A percentile compares a stretch with the other conserved stretches of the same genome.
Conservation (phyloP, 2,329 filamentous ascomycete genomes). For the Talaromyces atroroseus region DNA sequence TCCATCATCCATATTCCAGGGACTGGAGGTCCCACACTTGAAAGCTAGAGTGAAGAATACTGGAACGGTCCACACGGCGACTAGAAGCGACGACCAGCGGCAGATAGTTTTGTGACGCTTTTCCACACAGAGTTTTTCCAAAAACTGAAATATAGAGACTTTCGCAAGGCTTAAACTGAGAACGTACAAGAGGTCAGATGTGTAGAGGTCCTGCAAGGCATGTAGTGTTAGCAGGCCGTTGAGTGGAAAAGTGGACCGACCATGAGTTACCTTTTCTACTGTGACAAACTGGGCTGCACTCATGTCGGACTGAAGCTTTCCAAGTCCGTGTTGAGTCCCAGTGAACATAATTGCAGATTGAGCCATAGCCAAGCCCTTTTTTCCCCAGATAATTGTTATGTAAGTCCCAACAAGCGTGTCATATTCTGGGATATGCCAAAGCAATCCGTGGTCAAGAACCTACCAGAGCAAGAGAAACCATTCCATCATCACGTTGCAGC, state of each 20-base stretch:
- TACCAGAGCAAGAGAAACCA: slow-evolving; percentile 1
- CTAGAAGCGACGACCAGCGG: slow-evolving; percentile 1
- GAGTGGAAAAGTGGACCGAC: background rate
- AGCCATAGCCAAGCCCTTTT: background rate
- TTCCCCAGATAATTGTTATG: background rate
- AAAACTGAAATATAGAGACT: background rate
- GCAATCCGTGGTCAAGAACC: background rate
- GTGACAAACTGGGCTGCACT: background rate
- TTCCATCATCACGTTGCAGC: background rate
- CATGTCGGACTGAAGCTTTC: slow-evolving; percentile 2
- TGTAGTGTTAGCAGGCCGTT: background rate
- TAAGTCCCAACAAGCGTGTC: background rate
- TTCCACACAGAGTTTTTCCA: background rate
- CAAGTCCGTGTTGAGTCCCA: background rate
- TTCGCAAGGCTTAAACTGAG: slow-evolving; percentile 3
- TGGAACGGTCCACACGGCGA: slow-evolving; percentile 1
- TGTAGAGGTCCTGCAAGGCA: background rate
- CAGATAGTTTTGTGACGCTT: background rate
- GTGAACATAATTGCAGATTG: slow-evolving; percentile 1
- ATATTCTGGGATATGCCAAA: background rate
- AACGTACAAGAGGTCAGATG: slow-evolving; percentile 1
- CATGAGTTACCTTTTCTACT: background rate
- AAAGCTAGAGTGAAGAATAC: slow-evolving; percentile 3
- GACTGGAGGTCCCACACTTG: background rate
- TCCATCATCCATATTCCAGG: background rate